These are phyloP conservation scores for Loxodes magnus DNA, from an alignment of 73 alveolate species.

Conservation along the genomic window DNA sequence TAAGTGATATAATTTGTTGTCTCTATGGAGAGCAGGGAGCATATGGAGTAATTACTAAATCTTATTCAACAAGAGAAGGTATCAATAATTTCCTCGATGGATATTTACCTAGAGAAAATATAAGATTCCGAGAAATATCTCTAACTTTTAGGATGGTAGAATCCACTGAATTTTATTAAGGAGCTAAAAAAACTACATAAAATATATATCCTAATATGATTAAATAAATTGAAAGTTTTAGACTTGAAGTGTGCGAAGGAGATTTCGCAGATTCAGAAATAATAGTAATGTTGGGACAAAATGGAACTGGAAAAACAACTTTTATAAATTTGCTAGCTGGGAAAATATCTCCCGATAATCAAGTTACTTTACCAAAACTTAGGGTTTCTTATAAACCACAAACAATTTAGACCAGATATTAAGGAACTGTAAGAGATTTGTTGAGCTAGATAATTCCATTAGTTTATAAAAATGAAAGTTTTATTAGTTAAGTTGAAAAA, in stretches of 20 bases:
- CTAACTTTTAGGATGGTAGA: conserved; percentile 81
- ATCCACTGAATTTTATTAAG: too few species aligned
- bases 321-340: conserved; percentile 96
- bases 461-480: conserved; percentile 39
- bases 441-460: conserved; percentile 49
- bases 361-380: conserved; percentile 49
- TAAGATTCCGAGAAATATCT: conserved; percentile 89
- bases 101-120: conserved; percentile 88
- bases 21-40: conserved; percentile 92
- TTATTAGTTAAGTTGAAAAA: conserved; percentile 75
- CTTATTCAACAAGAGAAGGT: conserved; percentile 90
- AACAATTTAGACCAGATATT: conserved; percentile 94
- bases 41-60: conserved; percentile 92
- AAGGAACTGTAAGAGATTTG: conserved; percentile 86
- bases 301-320: conserved; percentile 88
- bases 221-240: neutral
- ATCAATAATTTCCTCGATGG: conserved; percentile 88
- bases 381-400: conserved; percentile 92
- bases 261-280: conserved; percentile 84
- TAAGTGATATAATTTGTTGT: conserved; percentile 88
- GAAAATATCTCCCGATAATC: conserved; percentile 44
- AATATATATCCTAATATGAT: too few species aligned
- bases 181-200: too few species aligned
- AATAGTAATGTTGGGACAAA: conserved; percentile 94
- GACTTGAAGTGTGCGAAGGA: conserved; percentile 42